Conservation (phyloP, 2,329 filamentous ascomycete genomes). For the Paraconiothyrium brasiliense region DNA sequence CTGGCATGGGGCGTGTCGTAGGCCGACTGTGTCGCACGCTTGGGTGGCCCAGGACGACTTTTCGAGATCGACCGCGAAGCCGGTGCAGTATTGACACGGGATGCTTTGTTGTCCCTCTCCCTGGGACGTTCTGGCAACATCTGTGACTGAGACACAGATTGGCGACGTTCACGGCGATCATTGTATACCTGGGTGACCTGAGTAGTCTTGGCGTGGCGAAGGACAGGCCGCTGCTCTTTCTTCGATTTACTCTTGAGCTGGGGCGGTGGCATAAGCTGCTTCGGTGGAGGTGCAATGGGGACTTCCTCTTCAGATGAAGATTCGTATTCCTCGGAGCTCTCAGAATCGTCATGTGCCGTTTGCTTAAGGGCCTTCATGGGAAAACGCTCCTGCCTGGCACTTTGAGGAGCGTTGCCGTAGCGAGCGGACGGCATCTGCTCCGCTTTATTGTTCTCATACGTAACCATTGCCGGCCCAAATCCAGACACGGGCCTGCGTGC, state of each 20-base stretch:
- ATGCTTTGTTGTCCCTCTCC: constrained; percentile 27
- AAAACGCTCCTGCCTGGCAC: constrained; percentile 22
- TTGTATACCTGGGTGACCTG: constrained; percentile 32
- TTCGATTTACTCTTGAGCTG: constrained; percentile 23
- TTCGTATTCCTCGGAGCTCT: constrained; percentile 26
- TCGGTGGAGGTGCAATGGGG: constrained; percentile 18
- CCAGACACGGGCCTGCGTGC: constrained; percentile 27
- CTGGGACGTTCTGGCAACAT: constrained; percentile 26
- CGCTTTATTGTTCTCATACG: constrained; percentile 32
- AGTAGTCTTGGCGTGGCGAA: constrained; percentile 39
- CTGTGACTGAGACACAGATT: constrained; percentile 26
- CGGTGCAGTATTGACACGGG: constrained; percentile 29
- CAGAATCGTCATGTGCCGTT: constrained; percentile 22
- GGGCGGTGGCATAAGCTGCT: constrained; percentile 39
- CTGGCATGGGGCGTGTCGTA: constrained; percentile 35
- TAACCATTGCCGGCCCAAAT: constrained; percentile 32
- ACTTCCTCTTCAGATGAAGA: constrained; percentile 26
- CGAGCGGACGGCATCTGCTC: constrained; percentile 43
- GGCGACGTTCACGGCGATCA: constrained; percentile 16
- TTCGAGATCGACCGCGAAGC: constrained; percentile 31
- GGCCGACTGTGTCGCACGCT: constrained; percentile 37
- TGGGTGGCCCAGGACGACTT: constrained; percentile 47
- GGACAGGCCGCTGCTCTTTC: constrained; percentile 32
- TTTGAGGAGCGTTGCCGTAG: constrained; percentile 27
- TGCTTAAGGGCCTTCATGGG: constrained; percentile 6